Evolutionary conservation across 163 green algal genomes (phyloP).

Genomic region (Prototheca cutis): DNA sequence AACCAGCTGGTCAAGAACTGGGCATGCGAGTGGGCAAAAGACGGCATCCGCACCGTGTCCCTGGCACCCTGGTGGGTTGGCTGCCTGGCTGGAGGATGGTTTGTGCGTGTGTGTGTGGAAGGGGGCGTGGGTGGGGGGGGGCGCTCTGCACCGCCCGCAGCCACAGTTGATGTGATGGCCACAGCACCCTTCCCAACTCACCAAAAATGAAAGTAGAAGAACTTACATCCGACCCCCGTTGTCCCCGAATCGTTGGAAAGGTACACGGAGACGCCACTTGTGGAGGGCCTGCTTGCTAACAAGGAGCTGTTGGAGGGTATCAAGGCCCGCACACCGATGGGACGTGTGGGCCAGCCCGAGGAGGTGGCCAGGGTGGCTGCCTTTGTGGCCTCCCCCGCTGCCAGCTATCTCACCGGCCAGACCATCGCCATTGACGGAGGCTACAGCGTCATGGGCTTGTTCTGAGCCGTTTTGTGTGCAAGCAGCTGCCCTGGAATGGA

Average conservation of each 20-base stretch:
- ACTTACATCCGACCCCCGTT: too few species aligned
- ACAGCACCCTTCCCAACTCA: too few species aligned
- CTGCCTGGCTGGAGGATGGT: constrained; percentile 21
- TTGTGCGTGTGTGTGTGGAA: not conserved
- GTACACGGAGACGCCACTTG: constrained; percentile 75
- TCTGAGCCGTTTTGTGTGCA: constrained; percentile 1
- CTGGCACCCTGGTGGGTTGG: constrained; percentile 80
- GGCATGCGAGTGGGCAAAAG: constrained; percentile 78
- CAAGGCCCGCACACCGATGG: constrained; percentile 56
- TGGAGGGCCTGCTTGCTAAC: constrained; percentile 55
- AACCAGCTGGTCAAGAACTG: constrained; percentile 85
- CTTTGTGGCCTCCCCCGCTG: constrained; percentile 64
- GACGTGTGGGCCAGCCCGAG: constrained; percentile 58
- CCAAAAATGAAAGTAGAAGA: too few species aligned
- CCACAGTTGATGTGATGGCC: too few species aligned
- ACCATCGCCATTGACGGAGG: constrained; percentile 79
- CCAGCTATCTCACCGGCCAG: constrained; percentile 74
- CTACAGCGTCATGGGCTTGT: constrained; percentile 63
- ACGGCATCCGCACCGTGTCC: constrained; percentile 70
- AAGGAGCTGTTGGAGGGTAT: constrained; percentile 49
- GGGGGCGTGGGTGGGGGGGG: too few species aligned
- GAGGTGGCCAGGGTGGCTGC: constrained; percentile 67
- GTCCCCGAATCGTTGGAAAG: too few species aligned
- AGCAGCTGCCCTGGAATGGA: too few species aligned
- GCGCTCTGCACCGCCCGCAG: too few species aligned